Evolutionary conservation across 1,139 yeast species (phyloP), one percentile per base, ranked within the genome.

Genomic region (Debaryomyces subglobosus): DNA sequence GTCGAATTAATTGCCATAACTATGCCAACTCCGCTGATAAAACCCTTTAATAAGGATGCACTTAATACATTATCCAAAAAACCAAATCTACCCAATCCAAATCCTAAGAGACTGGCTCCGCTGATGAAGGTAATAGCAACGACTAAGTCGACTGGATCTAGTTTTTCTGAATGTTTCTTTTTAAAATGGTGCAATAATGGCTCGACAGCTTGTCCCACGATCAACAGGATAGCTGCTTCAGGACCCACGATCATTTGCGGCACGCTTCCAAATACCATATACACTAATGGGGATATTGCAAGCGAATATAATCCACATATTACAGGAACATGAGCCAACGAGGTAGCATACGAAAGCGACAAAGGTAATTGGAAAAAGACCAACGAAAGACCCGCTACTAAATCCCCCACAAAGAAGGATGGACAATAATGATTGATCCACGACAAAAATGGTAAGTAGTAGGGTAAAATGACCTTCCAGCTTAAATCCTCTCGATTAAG

Each of bases 221-320:
- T 86, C 62, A 94, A 75, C 1, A 96, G 88, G 25, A 92, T 87
- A 1, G 98, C 96, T 7, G 94, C 95, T 62, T 94, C 99, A 0
- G 99, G 99, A 0, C 98, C 98, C 6, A 92, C 96, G 47, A 92
- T 87, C 96, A 94, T 89, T 61, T 88, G 96, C 0, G 98, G 98
- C 1, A 91, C 97, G 21, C 96, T 85, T 0, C 99, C 98, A 61
- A 92, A 79, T 1, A 92, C 56, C 46, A 89, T 77, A 63, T 94
- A 94, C 3, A 94, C 77, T 43, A 92, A 71, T 0, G 98, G 98
- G 0, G 96, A 85, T 3, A 92, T 71, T 0, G 91, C 92, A 47
- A 92, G 73, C 0, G 96, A 92, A 55, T 85, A 80, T 9, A 94
- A 74, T 0, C 98, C 99, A 52, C 91, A 86, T 2, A 87, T 70